Evolutionary conservation across 176 grass and related monocot species (phyloP), one percentile per base, ranked within the genome.

Genomic region (Carex cristatella): DNA sequence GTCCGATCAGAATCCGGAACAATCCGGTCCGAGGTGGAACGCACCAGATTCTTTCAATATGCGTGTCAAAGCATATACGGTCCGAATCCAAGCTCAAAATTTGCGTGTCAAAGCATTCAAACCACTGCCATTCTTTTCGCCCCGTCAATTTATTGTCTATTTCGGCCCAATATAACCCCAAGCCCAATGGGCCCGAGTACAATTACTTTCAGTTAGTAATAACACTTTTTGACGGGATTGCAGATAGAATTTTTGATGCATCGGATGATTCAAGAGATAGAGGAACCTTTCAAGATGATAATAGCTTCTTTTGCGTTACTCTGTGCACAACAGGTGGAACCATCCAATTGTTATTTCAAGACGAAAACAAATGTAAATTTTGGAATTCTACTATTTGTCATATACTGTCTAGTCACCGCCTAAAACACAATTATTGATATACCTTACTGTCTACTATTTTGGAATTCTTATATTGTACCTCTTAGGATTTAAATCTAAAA

Each of bases 381-480:
- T 97, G 94, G 92, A 94, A 85, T 57, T 90, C 90, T 55, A 85
- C 89, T 81, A 90, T 97, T 44, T 88, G 81, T 11, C 69, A 81
- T 73, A 86, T 97, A 65, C 59, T 94, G 10, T 92, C 87, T 14
- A 80, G 83, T 8, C 55, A 66, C 2, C 65, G 61, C 66, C 83
- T 91, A 42, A 93, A 85, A 61, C 80, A 81, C 12, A 68, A 59
- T 28, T 38, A 33, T 18, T 83, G 68, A 40, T 40, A 40, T 40
- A 5, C 23, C 23, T 23, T 23, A 23, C 4, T 40, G 38, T 5
- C 4, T 40, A 40, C 38, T 40, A 40, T 40, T 40, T 40, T 40
- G 38, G 33, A 35, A 2, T 35, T 35, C 33, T 23, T 23, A 23
- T 23, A 23, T 23, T 23, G 23, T 23, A 23, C 23, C 23, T 23